Base-by-base conservation (phyloP, 495 filamentous ascomycete species). In the Penicillium fimorum region DNA sequence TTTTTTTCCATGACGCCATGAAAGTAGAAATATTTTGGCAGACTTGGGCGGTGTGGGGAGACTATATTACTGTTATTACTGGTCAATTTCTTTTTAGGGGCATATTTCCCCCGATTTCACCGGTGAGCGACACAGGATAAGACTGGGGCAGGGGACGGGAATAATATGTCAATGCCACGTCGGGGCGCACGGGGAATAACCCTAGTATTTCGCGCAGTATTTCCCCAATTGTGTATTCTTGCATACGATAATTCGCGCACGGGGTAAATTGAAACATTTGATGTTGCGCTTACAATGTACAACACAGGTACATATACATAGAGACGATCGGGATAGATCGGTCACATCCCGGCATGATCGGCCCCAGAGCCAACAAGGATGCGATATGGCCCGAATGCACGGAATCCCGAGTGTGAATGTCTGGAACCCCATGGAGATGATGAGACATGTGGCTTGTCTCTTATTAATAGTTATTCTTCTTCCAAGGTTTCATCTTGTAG, bases 61-160 rank as follows among this genome's bases (percentile, higher is more conserved):
- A 18, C 29, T 7, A 27, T 27, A 2, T 22, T 22, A 27, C 25
- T 27, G 13, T 30, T 53, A 10, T 57, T n/a, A 67, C 32, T 67
- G 61, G 58, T 51, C 51, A 48, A 57, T 60, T 22, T 17, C 32
- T 24, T 51, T 53, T 54, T 40, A 58, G 35, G 50, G 51, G 42
- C 60, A 56, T 47, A 46, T 47, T 46, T 59, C 45, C 65, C 65
- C 65, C 63, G 58, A 61, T 55, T 66, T 66, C 63, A 63, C 65
- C 65, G 65, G 65, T 68, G 65, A 68, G 60, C 63, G 30, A 68
- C 63, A 58, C 42, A 30, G 65, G 65, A 47, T 68, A 55, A 62
- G 48, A 51, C 56, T 35, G 40, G 49, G 37, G 47, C 52, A 49
- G 45, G 55, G 50, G 56, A 58, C 43, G 52, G 53, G 53, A 43